Evolutionary conservation across 2,329 filamentous ascomycete species (phyloP).

Genomic region (Talaromyces sp.): DNA sequence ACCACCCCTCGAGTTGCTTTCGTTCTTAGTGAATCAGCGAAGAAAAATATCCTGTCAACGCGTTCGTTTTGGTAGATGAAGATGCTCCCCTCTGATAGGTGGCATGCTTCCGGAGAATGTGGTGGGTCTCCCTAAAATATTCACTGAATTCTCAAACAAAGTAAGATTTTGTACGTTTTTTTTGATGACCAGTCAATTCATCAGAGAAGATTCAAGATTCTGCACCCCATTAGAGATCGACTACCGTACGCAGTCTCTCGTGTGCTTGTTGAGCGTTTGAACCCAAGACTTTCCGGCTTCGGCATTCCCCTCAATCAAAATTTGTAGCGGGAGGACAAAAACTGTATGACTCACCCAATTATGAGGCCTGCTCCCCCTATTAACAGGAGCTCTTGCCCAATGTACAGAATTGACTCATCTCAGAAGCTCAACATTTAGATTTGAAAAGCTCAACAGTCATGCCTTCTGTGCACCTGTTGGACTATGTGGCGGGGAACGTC

Average conservation of each 20-base stretch:
- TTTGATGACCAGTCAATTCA: background rate
- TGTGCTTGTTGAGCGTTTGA: background rate
- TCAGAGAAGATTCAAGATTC: background rate
- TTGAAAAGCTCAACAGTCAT: conserved; percentile 25
- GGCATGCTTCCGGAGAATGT: background rate
- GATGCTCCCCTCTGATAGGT: conserved; percentile 12
- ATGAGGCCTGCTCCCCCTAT: background rate
- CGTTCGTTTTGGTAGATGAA: background rate
- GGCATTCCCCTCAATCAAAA: background rate
- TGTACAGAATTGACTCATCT: background rate
- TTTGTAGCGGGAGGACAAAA: background rate
- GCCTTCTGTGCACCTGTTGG: conserved; percentile 53
- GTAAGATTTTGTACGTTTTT: background rate
- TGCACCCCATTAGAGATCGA: background rate
- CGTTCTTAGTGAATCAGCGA: background rate
- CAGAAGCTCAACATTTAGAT: background rate
- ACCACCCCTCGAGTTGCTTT: background rate
- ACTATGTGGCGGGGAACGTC: conserved; percentile 96
- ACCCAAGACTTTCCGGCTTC: background rate
- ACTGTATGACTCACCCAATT: conserved; percentile 14
- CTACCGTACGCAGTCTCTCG: background rate
- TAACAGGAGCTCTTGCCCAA: background rate
- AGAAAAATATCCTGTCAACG: background rate
- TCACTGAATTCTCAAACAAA: conserved; percentile 5
- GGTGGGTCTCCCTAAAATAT: conserved; percentile 15